Conservation (phyloP, 257 asterid species). For the Marsdenia floribunda region DNA sequence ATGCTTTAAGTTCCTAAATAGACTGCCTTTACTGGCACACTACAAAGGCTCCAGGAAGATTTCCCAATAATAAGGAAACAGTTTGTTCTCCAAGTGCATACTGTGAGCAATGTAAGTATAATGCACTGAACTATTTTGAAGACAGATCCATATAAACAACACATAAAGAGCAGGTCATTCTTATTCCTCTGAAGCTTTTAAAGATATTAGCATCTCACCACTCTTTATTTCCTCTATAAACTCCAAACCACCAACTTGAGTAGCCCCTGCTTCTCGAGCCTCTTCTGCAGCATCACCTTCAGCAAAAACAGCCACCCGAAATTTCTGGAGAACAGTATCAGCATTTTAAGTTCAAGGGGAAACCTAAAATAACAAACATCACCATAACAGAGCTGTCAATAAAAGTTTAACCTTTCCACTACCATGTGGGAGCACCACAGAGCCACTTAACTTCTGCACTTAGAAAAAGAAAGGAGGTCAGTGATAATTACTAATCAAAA, state of each 20-base stretch:
- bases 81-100: neutral
- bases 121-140: neutral
- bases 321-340: conserved; percentile 41
- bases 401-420: conserved; percentile 66
- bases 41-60: neutral
- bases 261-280: conserved; percentile 94
- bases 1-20: neutral
- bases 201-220: conserved; percentile 38
- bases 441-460: conserved; percentile 76
- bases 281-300: conserved; percentile 98
- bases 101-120: neutral
- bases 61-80: neutral
- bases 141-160: neutral
- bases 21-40: neutral
- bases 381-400: neutral
- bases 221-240: conserved; percentile 63
- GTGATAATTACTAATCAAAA: conserved; percentile 1
- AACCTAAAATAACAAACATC: neutral
- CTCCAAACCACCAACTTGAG: conserved; percentile 90
- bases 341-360: conserved; percentile 18
- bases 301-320: conserved; percentile 86
- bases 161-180: conserved; percentile 4
- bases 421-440: conserved; percentile 87
- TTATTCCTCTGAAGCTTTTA: neutral
- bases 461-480: conserved; percentile 17